Conservation (phyloP, 805 yeast genomes). For the Candida pini region DNA sequence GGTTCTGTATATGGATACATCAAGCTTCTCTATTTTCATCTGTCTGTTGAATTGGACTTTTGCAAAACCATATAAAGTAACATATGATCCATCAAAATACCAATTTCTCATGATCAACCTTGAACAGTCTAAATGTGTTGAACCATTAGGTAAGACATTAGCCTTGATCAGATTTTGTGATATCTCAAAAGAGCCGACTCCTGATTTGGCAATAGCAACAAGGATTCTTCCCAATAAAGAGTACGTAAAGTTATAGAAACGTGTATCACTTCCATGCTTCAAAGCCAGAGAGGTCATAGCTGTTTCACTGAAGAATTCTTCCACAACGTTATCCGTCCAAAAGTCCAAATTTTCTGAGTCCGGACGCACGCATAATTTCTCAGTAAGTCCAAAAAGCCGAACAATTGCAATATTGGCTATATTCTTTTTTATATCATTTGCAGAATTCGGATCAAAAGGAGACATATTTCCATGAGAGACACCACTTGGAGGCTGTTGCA, state of each 20-base stretch:
- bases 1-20: conserved; percentile 43
- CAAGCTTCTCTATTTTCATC: conserved; percentile 68
- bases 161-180: conserved; percentile 45
- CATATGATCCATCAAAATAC: conserved; percentile 67
- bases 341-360: conserved; percentile 39
- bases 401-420: conserved; percentile 46
- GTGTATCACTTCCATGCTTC: conserved; percentile 38
- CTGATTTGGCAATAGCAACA: conserved; percentile 44
- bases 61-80: conserved; percentile 55
- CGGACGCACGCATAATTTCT: conserved; percentile 36
- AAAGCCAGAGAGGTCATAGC: conserved; percentile 44
- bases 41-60: conserved; percentile 58
- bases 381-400: conserved; percentile 45
- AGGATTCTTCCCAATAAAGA: conserved; percentile 62
- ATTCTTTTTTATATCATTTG: conserved; percentile 24
- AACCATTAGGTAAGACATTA: conserved; percentile 47
- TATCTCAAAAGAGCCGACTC: conserved; percentile 47
- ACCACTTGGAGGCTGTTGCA: too few species aligned
- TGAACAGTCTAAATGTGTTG: conserved; percentile 48
- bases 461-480: conserved; percentile 2
- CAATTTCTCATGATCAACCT: conserved; percentile 43
- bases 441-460: conserved; percentile 9
- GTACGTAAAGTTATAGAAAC: conserved; percentile 60
- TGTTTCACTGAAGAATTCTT: conserved; percentile 47
- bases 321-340: conserved; percentile 42